Evolutionary conservation across 73 alveolate species (phyloP).

Genomic region (Symbiodinium natans): DNA sequence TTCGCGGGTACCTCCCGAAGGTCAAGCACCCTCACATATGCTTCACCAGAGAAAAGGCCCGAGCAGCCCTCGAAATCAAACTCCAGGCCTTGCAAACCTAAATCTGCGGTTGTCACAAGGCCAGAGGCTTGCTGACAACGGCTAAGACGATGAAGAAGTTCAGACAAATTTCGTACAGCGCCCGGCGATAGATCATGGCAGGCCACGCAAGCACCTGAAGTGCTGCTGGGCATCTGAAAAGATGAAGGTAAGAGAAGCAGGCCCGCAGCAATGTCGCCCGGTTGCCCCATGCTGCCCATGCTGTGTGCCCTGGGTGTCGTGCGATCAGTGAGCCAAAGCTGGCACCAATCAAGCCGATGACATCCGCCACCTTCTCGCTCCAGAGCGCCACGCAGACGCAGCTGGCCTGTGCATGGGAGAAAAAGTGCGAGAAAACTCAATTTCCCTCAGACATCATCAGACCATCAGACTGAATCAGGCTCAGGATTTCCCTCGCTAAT

Average conservation of each 20-base stretch:
- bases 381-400: conserved; percentile 71
- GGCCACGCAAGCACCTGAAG: conserved; percentile 69
- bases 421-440: neutral
- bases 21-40: too few species aligned
- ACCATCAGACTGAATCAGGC: neutral
- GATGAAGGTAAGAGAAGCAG: neutral
- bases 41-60: too few species aligned
- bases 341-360: conserved; percentile 87
- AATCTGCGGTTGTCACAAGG: too few species aligned
- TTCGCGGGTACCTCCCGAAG: too few species aligned
- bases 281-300: neutral
- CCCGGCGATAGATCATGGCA: conserved; percentile 77
- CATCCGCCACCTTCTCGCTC: conserved; percentile 70
- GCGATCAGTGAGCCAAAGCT: conserved; percentile 86
- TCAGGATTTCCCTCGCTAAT: neutral
- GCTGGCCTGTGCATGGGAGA: conserved; percentile 15
- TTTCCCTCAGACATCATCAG: neutral
- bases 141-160: neutral
- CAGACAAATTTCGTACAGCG: neutral
- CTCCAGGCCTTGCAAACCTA: too few species aligned
- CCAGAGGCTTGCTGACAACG: too few species aligned
- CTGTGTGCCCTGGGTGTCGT: neutral
- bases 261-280: neutral
- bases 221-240: neutral
- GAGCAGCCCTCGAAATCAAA: too few species aligned